phyloP scores from a whole-genome alignment of 768 basidiomycete species.

The Fibroporia radiculosa region DNA sequence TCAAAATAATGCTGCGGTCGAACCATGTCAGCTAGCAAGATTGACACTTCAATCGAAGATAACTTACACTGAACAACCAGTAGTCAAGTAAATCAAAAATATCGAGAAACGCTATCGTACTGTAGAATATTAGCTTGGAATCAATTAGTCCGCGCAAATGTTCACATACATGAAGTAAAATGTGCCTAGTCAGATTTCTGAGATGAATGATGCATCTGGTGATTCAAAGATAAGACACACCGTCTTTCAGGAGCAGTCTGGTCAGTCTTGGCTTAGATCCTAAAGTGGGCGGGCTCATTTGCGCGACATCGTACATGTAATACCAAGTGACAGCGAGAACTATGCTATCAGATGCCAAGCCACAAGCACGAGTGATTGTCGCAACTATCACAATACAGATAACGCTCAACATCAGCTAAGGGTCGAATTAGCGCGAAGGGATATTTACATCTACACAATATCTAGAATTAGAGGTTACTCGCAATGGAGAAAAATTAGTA shows the following conservation, averaged over 20 bases:
- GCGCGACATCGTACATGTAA: not conserved
- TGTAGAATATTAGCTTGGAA: too few relatives aligned
- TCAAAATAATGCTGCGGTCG: too few relatives aligned
- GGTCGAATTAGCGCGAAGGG: not conserved
- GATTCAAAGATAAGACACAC: not conserved
- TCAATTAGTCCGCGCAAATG: too few relatives aligned
- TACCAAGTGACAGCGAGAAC: not conserved
- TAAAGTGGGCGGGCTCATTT: not conserved
- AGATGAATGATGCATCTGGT: not conserved
- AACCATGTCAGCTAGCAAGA: too few relatives aligned
- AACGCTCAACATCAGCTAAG: not conserved
- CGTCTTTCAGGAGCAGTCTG: not conserved
- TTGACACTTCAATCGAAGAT: too few relatives aligned
- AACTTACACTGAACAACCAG: too few relatives aligned
- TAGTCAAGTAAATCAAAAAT: too few relatives aligned
- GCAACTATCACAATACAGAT: not conserved
- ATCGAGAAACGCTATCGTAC: too few relatives aligned
- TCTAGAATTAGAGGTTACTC: not conserved
- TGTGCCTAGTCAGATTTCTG: not conserved
- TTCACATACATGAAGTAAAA: slow-evolving; percentile 5
- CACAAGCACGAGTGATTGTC: not conserved
- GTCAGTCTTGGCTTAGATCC: not conserved
- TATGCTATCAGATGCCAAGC: not conserved
- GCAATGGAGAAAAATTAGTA: not conserved
- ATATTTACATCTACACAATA: not conserved